Base-by-base conservation (phyloP, 768 basidiomycete species). In the Boletus barrowsii region DNA sequence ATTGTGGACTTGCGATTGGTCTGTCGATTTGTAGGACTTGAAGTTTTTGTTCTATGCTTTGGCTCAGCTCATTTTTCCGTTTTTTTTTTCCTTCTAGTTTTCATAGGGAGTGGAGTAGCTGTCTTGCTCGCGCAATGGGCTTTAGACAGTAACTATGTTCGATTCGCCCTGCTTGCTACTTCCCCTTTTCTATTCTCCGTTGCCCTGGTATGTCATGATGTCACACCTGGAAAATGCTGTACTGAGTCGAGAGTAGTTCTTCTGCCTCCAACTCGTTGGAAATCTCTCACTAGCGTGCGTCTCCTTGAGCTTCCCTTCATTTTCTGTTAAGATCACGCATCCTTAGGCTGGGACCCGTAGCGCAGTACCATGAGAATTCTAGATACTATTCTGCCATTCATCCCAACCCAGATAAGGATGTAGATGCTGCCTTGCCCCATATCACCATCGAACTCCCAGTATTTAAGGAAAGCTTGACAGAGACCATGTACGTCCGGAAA, bases 331-430 rank as follows among this genome's bases (percentile, higher is more conserved):
- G n/a, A 20, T 37, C 37, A 3, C 37, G 2, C 29, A 9, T 29
- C 29, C 37, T 17, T 53, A 88, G 87, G 42, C 58, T 93, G 56
- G 91, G 91, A 29, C 92, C 92, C 10, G 87, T 94, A 22, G 83
- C 90, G 2, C 92, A 93, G 59, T 90, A 83, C 69, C 83, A 88
- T 61, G 84, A 92, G 66, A 93, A 93, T 66, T 91, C 89, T 0
- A 82, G 76, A 47, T 94, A 87, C 70, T 94, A 90, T 67, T 90
- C 88, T 22, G 87, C 89, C 8, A 65, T 82, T 49, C 76, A 76
- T 35, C 86, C 88, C 5, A 72, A 70, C 15, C 72, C 84, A 3
- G 83, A 86, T 64, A 76, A 77, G 39, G 82, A 80, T 10, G 76
- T 90, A 42, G 87, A 89, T 61, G 62, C 74, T 10, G 76, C 73